Base-by-base conservation (phyloP, 176 grass and related monocot species). In the Bothriochloa decipiens region DNA sequence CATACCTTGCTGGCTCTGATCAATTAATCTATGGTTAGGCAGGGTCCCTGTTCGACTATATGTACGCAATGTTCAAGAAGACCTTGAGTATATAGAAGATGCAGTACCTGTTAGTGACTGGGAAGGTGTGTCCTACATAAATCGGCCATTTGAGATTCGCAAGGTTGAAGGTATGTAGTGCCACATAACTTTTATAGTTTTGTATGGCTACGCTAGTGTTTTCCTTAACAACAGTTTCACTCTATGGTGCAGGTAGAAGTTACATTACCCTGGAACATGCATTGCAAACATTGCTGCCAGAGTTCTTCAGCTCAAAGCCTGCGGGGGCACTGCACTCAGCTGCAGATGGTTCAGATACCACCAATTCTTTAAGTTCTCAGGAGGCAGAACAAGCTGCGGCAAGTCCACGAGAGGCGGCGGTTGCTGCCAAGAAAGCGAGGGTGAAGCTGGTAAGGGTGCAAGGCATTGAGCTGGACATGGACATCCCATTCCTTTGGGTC, bases 1-100 rank as follows among this genome's bases (percentile, higher is more conserved):
- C 42, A 52, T 74, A 22, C 13, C 28, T 18, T 85, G 50, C 55
- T 82, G 25, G 61, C 16, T 83, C 73, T 91, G 66, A 87, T 80
- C 43, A 62, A 72, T 74, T 79, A 79, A 73, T 85, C 77, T 74
- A 78, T 87, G 29, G 82, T 98, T 91, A 99, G 96, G 91, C 86
- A 99, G 93, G 86, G 91, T 96, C 63, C 96, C 96, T 47, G 93
- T 99, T 89, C 89, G 93, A 40, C 62, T 99, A 64, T 99, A 99
- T 81, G 81, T 96, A 77, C 88, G 93, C 58, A 79, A 62, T 82
- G 75, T 92, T 82, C 88, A 87, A 69, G 55, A 94, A 55, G 86
- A 89, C 62, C 77, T 96, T 82, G 86, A 90, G 29, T 72, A 99
- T 74, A 85, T 99, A 82, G 93, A 96, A 82, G 93, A 96, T 86